Percentiles rank a stretch among this genome's conserved stretches.
Evolutionary conservation across 2,329 filamentous ascomycete species (phyloP).

Genomic region (Nothophaeocryptopus gaeumannii): DNA sequence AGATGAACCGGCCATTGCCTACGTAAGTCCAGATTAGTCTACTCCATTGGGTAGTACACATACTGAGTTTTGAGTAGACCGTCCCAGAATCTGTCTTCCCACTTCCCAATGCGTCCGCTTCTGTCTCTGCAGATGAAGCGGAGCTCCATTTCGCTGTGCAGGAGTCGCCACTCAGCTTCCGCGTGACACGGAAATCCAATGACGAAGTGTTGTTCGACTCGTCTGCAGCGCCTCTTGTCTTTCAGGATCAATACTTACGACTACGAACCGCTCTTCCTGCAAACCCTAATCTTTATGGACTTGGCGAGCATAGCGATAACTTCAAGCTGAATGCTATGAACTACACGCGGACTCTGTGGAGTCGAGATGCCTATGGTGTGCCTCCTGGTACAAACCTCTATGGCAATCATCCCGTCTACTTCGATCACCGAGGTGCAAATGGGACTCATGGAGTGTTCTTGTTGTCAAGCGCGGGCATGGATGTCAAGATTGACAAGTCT

Average conservation of each 20-base stretch:
- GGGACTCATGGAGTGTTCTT: conserved; percentile 65
- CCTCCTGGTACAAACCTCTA: conserved; percentile 66
- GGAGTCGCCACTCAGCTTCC: conserved; percentile 31
- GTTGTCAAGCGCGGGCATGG: conserved; percentile 70
- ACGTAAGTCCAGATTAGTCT: conserved; percentile 31
- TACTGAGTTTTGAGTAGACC: conserved; percentile 40
- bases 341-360: conserved; percentile 69
- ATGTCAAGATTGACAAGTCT: conserved; percentile 67
- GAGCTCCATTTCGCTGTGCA: conserved; percentile 31
- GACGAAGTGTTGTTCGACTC: conserved; percentile 34
- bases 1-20: conserved; percentile 65
- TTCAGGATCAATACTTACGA: conserved; percentile 49
- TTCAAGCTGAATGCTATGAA: conserved; percentile 59
- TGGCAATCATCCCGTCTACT: conserved; percentile 69
- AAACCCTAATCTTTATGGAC: conserved; percentile 69
- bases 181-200: conserved; percentile 23
- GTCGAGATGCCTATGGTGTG: conserved; percentile 62
- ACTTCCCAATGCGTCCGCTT: conserved; percentile 48
- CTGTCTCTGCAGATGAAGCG: conserved; percentile 20
- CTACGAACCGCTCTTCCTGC: conserved; percentile 67
- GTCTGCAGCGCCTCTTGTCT: conserved; percentile 30
- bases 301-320: conserved; percentile 70
- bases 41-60: too few species aligned
- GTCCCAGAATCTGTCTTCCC: conserved; percentile 68
- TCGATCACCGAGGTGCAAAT: conserved; percentile 60